Evolutionary conservation across 352 stramenopile species (phyloP).

Genomic region (Peronospora destructor): DNA sequence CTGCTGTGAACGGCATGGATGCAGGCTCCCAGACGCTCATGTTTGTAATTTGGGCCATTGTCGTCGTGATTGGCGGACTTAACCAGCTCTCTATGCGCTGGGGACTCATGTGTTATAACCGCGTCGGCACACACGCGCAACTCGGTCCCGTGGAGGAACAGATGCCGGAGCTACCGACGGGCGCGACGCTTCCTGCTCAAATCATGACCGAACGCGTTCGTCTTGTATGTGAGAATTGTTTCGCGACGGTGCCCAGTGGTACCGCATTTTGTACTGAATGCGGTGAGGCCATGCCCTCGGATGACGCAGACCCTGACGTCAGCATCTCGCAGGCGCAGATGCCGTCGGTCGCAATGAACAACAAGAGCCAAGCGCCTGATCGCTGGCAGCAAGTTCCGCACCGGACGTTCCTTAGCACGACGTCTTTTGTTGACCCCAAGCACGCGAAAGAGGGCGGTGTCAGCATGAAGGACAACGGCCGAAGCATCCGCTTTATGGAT

Average conservation of each 20-base stretch:
- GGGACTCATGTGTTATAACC: slow-evolving; percentile 87
- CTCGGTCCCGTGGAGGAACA: slow-evolving; percentile 60
- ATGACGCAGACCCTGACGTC: slow-evolving; percentile 67
- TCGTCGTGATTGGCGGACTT: slow-evolving; percentile 47
- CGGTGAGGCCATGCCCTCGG: slow-evolving; percentile 75
- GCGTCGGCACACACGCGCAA: slow-evolving; percentile 64
- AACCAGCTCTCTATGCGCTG: slow-evolving; percentile 85
- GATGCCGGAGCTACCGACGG: slow-evolving; percentile 64
- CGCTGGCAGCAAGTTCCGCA: slow-evolving; percentile 81
- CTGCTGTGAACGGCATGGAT: slow-evolving; percentile 47
- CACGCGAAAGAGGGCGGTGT: slow-evolving; percentile 57
- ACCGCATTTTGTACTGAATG: slow-evolving; percentile 87
- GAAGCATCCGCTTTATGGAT: slow-evolving; percentile 86
- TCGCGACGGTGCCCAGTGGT: slow-evolving; percentile 70
- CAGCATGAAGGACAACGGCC: slow-evolving; percentile 68
- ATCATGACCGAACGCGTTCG: slow-evolving; percentile 53
- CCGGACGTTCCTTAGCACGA: slow-evolving; percentile 81
- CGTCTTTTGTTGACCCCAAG: slow-evolving; percentile 85
- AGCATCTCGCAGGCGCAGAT: slow-evolving; percentile 86
- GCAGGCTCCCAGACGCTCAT: slow-evolving; percentile 52
- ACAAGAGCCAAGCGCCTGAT: slow-evolving; percentile 61
- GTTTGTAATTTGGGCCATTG: slow-evolving; percentile 74
- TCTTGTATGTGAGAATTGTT: slow-evolving; percentile 86
- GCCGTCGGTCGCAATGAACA: slow-evolving; percentile 79
- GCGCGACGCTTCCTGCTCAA: slow-evolving; percentile 56